phyloP scores from a whole-genome alignment of 2,329 filamentous ascomycete species.

The Clonostachys solani region DNA sequence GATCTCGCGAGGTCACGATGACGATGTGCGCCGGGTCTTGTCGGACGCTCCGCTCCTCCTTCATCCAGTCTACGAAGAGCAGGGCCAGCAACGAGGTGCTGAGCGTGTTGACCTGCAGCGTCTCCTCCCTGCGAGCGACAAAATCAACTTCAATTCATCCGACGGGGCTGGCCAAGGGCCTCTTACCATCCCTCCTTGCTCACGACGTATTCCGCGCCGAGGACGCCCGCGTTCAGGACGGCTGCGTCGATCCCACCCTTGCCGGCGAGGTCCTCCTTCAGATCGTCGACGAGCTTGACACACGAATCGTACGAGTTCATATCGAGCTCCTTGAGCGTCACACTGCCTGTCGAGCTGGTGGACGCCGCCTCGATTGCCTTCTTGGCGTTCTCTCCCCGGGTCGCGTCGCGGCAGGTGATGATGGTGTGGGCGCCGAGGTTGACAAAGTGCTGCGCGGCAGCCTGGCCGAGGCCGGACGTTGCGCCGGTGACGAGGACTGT shows the following conservation, averaged over 20 bases:
- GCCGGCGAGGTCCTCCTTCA: neutral
- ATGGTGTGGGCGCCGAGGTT: slow-evolving; percentile 33
- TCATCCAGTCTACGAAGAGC: slow-evolving; percentile 26
- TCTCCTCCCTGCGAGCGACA: slow-evolving; percentile 7
- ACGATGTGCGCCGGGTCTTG: neutral
- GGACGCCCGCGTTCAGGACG: slow-evolving; percentile 19
- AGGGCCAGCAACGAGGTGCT: slow-evolving; percentile 50
- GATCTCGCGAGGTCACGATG: neutral
- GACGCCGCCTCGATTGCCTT: slow-evolving; percentile 19
- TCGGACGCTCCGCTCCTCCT: neutral
- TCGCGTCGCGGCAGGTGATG: slow-evolving; percentile 28
- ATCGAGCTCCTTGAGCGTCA: neutral
- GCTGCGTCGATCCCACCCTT: slow-evolving; percentile 10
- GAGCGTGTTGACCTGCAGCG: slow-evolving; percentile 53
- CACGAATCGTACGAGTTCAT: neutral
- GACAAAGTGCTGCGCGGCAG: slow-evolving; percentile 29
- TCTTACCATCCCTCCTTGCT: slow-evolving; percentile 40
- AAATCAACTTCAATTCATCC: no score
- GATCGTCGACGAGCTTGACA: neutral
- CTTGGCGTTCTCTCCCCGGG: slow-evolving; percentile 29
- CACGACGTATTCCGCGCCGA: slow-evolving; percentile 7
- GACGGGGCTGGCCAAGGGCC: neutral
- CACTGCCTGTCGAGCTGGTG: neutral
- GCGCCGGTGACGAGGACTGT: slow-evolving; percentile 33
- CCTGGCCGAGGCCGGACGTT: slow-evolving; percentile 33